Percentiles rank a stretch among this genome's conserved stretches.
These are phyloP conservation scores for Jackrogersella multiformis DNA, from an alignment of 495 filamentous ascomycete species.

Conservation along the genomic window DNA sequence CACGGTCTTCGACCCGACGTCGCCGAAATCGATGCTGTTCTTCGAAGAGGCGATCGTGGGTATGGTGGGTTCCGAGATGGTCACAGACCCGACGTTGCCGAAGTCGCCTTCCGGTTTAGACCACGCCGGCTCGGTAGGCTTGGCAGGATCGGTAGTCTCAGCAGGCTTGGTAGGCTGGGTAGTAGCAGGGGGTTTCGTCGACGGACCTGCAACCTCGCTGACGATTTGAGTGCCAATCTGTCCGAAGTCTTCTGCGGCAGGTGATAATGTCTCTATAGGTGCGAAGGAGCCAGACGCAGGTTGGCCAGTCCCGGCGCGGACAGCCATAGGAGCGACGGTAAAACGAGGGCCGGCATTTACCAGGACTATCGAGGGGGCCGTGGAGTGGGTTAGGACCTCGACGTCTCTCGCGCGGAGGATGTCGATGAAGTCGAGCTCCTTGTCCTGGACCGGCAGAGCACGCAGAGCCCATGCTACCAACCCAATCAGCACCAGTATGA, in stretches of 20 bases:
- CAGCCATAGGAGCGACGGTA: background rate
- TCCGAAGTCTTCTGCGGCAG: conserved; percentile 7
- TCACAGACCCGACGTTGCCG: conserved; percentile 16
- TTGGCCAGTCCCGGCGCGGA: conserved; percentile 9
- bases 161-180: background rate
- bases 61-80: conserved; percentile 13
- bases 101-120: conserved; percentile 20
- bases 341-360: background rate
- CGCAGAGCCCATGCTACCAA: conserved; percentile 39
- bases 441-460: conserved; percentile 38
- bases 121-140: conserved; percentile 4
- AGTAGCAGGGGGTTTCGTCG: conserved; percentile 2
- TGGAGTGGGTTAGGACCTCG: conserved; percentile 3
- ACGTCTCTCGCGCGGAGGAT: background rate
- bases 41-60: background rate
- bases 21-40: conserved; percentile 10
- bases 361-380: background rate
- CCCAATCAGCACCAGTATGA: conserved; percentile 37
- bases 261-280: background rate
- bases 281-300: background rate
- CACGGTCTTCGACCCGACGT: conserved; percentile 22
- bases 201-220: background rate
- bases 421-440: conserved; percentile 13
- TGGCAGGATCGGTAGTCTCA: background rate
- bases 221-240: conserved; percentile 15